phyloP scores from a whole-genome alignment of 2,329 filamentous ascomycete genomes.

The Pseudogymnoascus sp. region DNA sequence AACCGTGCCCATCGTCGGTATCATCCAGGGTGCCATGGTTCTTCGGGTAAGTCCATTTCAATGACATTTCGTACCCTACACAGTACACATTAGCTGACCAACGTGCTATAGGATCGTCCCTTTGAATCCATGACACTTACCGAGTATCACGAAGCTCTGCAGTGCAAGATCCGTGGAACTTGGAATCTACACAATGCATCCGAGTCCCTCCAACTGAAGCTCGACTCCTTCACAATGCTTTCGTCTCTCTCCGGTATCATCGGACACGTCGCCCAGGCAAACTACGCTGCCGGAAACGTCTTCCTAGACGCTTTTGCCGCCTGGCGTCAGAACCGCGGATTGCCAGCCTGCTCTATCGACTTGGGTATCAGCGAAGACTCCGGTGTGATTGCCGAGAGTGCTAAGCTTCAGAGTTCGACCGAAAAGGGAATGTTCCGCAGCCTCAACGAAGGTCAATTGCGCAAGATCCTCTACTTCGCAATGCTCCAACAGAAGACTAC shows the following conservation, averaged over 20 bases:
- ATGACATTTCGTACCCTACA: not conserved
- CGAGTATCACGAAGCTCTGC: slow-evolving; percentile 11
- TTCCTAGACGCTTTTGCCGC: slow-evolving; percentile 14
- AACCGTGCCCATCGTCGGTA: slow-evolving; percentile 13
- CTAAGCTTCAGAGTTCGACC: slow-evolving; percentile 10
- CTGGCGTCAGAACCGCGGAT: not conserved
- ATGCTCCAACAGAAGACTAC: slow-evolving; percentile 38
- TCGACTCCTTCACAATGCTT: slow-evolving; percentile 14
- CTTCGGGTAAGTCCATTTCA: slow-evolving; percentile 27
- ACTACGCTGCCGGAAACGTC: slow-evolving; percentile 13
- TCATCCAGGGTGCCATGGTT: slow-evolving; percentile 31
- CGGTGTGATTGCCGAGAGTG: slow-evolving; percentile 15
- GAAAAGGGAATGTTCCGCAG: slow-evolving; percentile 11
- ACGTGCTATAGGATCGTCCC: slow-evolving; percentile 13
- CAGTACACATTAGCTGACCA: not conserved
- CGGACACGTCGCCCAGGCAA: slow-evolving; percentile 13
- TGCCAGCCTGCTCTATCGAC: slow-evolving; percentile 20
- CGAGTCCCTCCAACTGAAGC: not conserved
- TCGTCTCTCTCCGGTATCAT: not conserved
- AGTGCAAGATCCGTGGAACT: slow-evolving; percentile 17
- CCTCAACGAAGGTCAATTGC: slow-evolving; percentile 21
- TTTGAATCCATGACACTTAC: slow-evolving; percentile 8
- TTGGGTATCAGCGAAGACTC: slow-evolving; percentile 12
- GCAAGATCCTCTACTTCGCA: slow-evolving; percentile 20
- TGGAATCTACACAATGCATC: slow-evolving; percentile 13